phyloP scores from a whole-genome alignment of 768 basidiomycete genomes.

The Termitomyces sp. region DNA sequence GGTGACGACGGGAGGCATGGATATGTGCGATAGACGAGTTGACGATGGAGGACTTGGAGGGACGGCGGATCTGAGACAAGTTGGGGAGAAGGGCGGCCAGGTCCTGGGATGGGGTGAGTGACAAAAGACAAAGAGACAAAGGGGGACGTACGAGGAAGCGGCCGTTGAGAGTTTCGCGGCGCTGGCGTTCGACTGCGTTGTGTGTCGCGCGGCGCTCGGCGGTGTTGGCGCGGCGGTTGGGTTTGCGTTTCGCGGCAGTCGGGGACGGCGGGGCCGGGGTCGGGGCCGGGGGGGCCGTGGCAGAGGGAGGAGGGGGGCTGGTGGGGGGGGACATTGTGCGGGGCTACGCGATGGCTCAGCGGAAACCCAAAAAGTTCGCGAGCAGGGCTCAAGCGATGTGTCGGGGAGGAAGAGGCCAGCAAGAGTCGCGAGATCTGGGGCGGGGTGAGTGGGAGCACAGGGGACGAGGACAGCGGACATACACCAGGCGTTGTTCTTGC shows the following conservation, averaged over 20 bases:
- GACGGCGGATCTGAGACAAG: constrained; percentile 85
- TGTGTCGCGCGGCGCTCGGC: constrained; percentile 95
- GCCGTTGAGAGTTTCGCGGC: constrained; percentile 89
- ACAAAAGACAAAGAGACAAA: constrained; percentile 1
- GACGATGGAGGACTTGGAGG: constrained; percentile 95
- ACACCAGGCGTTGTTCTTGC: constrained; percentile 51
- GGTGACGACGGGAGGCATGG: constrained; percentile 58
- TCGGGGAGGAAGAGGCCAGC: constrained; percentile 67
- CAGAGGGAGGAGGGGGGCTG: constrained; percentile 38
- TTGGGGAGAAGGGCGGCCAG: constrained; percentile 90
- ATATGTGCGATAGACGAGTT: constrained; percentile 92
- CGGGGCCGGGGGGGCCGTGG: constrained; percentile 15
- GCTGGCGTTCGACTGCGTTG: constrained; percentile 93
- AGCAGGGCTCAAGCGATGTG: constrained; percentile 67
- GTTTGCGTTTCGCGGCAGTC: constrained; percentile 64
- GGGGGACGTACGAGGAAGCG: constrained; percentile 71
- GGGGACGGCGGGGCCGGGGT: constrained; percentile 9
- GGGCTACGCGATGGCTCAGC: neutral
- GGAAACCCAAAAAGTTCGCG: constrained; percentile 32
- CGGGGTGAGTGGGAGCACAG: neutral
- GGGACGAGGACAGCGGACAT: constrained; percentile 1
- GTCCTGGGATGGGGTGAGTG: constrained; percentile 44
- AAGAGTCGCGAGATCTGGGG: constrained; percentile 90
- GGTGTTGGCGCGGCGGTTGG: constrained; percentile 87
- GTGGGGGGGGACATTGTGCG: constrained; percentile 14